Conservation (phyloP, 2,329 filamentous ascomycete species). For the Aspergillus sp. region DNA sequence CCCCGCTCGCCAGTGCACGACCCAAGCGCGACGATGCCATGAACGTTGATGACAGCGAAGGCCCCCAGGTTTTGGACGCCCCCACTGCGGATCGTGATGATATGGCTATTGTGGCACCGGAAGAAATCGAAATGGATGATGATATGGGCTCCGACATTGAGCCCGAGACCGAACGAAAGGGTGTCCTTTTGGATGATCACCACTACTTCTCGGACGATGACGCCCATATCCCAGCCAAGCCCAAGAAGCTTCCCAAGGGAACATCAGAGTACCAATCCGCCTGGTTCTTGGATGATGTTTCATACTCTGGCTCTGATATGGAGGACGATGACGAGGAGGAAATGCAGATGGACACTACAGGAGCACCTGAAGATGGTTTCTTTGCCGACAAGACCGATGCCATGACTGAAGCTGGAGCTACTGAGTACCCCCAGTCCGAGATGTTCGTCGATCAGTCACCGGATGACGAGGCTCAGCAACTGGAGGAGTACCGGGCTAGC, state of each 20-base stretch:
- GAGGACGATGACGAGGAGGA: conserved; percentile 65
- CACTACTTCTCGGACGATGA: conserved; percentile 96
- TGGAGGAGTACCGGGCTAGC: conserved; percentile 74
- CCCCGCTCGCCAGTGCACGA: conserved; percentile 58
- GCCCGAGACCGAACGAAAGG: conserved; percentile 62
- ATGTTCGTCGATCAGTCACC: conserved; percentile 77
- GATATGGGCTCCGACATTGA: conserved; percentile 52
- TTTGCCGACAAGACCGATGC: conserved; percentile 50
- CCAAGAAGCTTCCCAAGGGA: conserved; percentile 77
- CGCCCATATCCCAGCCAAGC: conserved; percentile 52
- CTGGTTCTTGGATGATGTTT: conserved; percentile 83
- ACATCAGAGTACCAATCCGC: conserved; percentile 92
- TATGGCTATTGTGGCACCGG: conserved; percentile 76
- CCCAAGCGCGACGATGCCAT: conserved; percentile 58
- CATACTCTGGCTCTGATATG: conserved; percentile 79
- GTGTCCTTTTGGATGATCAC: conserved; percentile 90
- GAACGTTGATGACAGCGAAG: conserved; percentile 58
- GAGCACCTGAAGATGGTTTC: conserved; percentile 75
- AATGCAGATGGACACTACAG: conserved; percentile 50
- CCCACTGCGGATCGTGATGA: conserved; percentile 80
- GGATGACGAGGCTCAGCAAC: conserved; percentile 76
- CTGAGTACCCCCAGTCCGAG: conserved; percentile 91
- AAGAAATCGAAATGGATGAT: conserved; percentile 75
- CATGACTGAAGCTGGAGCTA: conserved; percentile 72
- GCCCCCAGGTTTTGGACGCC: conserved; percentile 55